Evolutionary conservation across 768 basidiomycete genomes (phyloP).

Genomic region (Leccinum fibrillosum): DNA sequence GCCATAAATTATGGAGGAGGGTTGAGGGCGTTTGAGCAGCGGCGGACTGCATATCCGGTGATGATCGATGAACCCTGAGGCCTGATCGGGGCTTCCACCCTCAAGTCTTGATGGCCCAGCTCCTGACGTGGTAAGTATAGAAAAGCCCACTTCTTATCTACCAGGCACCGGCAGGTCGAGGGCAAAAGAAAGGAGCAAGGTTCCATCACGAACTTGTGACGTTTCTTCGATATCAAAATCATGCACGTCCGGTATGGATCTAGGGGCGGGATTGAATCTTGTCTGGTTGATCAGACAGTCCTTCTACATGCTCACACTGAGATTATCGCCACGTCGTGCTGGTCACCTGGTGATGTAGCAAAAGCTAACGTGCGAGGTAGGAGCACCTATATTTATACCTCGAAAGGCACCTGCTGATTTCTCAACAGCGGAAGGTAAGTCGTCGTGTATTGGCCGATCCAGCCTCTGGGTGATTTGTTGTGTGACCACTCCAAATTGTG

Average conservation of each 20-base stretch:
- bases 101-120: neutral
- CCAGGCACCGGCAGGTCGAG: too few species aligned
- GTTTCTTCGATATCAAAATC: neutral
- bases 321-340: constrained; percentile 3
- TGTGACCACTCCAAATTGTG: neutral
- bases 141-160: neutral
- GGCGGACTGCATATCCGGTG: neutral
- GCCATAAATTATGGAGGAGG: neutral
- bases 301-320: neutral
- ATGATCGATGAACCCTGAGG: neutral
- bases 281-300: neutral
- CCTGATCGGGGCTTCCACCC: neutral
- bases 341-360: neutral
- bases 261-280: neutral
- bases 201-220: neutral
- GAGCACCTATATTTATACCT: neutral
- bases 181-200: neutral
- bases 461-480: neutral
- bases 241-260: neutral
- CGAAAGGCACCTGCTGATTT: neutral
- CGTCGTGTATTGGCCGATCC: neutral
- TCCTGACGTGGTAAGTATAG: neutral
- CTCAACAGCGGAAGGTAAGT: neutral
- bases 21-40: neutral
- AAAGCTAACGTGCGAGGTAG: neutral